phyloP scores from a whole-genome alignment of 2,329 filamentous ascomycete species.

The Trichophyton verrucosum region DNA sequence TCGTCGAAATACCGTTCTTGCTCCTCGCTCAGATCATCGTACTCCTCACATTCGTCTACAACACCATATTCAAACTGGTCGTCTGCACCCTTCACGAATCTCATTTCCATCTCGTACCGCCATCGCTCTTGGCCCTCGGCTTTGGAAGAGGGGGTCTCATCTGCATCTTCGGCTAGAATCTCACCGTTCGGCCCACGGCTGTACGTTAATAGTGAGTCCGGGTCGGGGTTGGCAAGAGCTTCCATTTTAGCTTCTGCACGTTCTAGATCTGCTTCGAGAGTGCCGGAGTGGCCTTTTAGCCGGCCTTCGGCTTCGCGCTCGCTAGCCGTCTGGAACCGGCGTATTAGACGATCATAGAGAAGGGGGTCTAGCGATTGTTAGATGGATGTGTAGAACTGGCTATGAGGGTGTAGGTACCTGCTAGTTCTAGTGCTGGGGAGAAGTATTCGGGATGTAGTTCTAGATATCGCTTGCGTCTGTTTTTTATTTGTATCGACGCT shows the following conservation, averaged over 20 bases:
- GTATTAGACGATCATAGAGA: conserved; percentile 68
- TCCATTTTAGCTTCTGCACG: conserved; percentile 65
- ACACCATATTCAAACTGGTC: conserved; percentile 62
- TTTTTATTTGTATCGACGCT: conserved; percentile 48
- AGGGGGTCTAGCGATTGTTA: conserved; percentile 49
- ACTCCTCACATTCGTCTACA: conserved; percentile 61
- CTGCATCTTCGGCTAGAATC: conserved; percentile 46
- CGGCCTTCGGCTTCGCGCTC: conserved; percentile 65
- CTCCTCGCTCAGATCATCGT: conserved; percentile 52
- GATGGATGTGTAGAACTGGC: not conserved
- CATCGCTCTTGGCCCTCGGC: conserved; percentile 58
- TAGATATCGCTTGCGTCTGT: conserved; percentile 66
- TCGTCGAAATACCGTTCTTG: conserved; percentile 71
- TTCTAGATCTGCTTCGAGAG: conserved; percentile 63
- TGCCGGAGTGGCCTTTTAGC: conserved; percentile 63
- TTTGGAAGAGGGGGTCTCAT: conserved; percentile 46
- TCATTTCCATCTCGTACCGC: conserved; percentile 56
- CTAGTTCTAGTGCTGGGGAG: conserved; percentile 46
- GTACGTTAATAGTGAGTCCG: conserved; percentile 40
- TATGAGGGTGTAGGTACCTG: conserved; percentile 32
- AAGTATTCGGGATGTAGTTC: conserved; percentile 63
- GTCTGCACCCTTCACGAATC: conserved; percentile 65
- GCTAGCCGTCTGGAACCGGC: conserved; percentile 58
- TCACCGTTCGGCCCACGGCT: conserved; percentile 41
- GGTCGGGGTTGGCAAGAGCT: conserved; percentile 44